These are phyloP conservation scores for Pholiota conissans DNA, from an alignment of 768 basidiomycete genomes.

Conservation along the genomic window DNA sequence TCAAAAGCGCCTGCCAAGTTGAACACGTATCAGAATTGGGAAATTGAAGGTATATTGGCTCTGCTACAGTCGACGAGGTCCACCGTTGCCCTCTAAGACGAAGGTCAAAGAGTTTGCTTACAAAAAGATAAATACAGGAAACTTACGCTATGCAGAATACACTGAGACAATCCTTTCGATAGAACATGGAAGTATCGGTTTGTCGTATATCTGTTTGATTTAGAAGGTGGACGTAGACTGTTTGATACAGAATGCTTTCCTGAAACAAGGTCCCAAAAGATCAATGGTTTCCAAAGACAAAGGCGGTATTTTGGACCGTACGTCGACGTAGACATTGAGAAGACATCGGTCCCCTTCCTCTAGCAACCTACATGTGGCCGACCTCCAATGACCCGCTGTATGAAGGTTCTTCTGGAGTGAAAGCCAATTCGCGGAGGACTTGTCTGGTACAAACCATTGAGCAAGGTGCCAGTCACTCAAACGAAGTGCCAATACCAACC, in stretches of 20 bases:
- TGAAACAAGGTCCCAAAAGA: slow-evolving; percentile 25
- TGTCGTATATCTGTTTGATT: slow-evolving; percentile 81
- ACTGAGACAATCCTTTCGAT: slow-evolving; percentile 71
- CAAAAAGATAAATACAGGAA: neutral
- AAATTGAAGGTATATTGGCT: slow-evolving; percentile 79
- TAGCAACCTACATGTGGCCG: slow-evolving; percentile 67
- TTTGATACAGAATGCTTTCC: slow-evolving; percentile 75
- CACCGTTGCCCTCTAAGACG: slow-evolving; percentile 56
- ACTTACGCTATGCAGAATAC: slow-evolving; percentile 64
- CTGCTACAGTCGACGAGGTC: slow-evolving; percentile 48
- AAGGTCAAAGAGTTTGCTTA: slow-evolving; percentile 2
- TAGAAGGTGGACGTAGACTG: slow-evolving; percentile 69
- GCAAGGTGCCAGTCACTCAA: neutral
- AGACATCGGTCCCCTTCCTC: slow-evolving; percentile 69
- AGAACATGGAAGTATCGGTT: slow-evolving; percentile 75
- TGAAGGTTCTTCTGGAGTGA: slow-evolving; percentile 50
- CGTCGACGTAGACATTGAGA: slow-evolving; percentile 75
- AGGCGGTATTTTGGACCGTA: slow-evolving; percentile 31
- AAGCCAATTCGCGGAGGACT: slow-evolving; percentile 75
- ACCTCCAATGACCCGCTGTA: slow-evolving; percentile 66
- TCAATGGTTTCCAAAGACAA: slow-evolving; percentile 17
- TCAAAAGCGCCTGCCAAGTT: slow-evolving; percentile 78
- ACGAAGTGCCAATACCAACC: slow-evolving; percentile 35
- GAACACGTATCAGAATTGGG: slow-evolving; percentile 59
- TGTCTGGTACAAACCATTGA: slow-evolving; percentile 46